Base-by-base conservation (phyloP, 495 filamentous ascomycete genomes). In the Tuber calosporum region DNA sequence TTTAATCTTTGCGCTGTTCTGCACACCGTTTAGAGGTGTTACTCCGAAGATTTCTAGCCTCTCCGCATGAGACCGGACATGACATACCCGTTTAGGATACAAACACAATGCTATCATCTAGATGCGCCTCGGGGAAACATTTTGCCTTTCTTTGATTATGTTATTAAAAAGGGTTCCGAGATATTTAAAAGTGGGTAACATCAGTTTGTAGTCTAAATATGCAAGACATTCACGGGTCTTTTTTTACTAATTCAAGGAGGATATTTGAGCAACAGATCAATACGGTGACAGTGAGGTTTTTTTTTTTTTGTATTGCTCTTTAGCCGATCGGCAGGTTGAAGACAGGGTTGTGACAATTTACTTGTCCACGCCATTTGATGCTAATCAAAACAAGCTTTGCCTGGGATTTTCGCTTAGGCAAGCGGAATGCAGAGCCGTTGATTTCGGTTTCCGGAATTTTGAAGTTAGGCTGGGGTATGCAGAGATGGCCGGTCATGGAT, bases 381-480 rank as follows among this genome's bases (percentile, higher is more conserved):
- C 42, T 53, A 75, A 75, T 26, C 20, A 53, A 41, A 66, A 71
- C 41, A 72, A 73, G 67, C 68, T 68, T 75, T 69, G 70, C 43
- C 38, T 41, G 42, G 22, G 58, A 66, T n/a, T 38, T 67, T 77
- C 70, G 70, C 76, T 77, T 78, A 77, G 70, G 43, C 42, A 77
- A 53, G 62, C 67, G 67, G 74, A 77, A 78, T 77, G 74, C 68
- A 74, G 40, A 77, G 48, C 69, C 71, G 53, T 73, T 76, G 69
- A 68, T 78, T 77, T 73, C 73, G 58, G 70, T 68, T 77, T 77
- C 68, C 62, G 76, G 76, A 78, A 78, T 78, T 62, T 30, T 62
- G 70, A 39, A 38, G 77, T 70, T 66, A 68, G 58, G 67, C n/a
- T 62, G 67, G 45, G 58, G 67, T 41, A 75, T 67, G 48, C 74